phyloP scores from a whole-genome alignment of 78 protist species.

The Polysphondylium violaceum region DNA sequence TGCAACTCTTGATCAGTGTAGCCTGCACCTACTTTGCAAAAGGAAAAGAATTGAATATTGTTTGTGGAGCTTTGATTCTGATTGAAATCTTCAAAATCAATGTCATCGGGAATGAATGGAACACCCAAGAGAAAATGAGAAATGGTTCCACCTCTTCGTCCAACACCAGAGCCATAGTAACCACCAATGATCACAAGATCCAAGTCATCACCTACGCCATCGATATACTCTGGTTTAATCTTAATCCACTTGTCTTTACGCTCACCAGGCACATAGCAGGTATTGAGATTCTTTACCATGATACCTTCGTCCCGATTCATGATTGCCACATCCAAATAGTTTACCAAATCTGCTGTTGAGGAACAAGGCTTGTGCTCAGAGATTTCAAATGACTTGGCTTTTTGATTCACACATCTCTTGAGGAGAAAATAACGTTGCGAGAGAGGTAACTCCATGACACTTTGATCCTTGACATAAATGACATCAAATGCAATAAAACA shows the following conservation, averaged over 20 bases:
- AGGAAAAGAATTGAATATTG: slow-evolving; percentile 41
- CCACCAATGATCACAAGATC: slow-evolving; percentile 94
- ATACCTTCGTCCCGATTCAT: slow-evolving; percentile 88
- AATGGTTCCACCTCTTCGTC: slow-evolving; percentile 79
- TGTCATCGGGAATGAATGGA: not conserved
- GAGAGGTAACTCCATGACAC: slow-evolving; percentile 64
- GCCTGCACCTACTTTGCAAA: slow-evolving; percentile 89
- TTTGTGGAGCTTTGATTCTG: no score
- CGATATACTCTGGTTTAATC: slow-evolving; percentile 93
- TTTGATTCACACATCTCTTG: slow-evolving; percentile 40
- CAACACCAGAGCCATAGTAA: slow-evolving; percentile 87
- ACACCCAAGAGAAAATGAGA: slow-evolving; percentile 92
- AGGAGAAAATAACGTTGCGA: slow-evolving; percentile 39
- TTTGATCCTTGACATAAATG: slow-evolving; percentile 80
- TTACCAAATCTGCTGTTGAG: slow-evolving; percentile 39
- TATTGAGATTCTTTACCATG: slow-evolving; percentile 78
- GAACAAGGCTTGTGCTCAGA: slow-evolving; percentile 17
- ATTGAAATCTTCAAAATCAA: not conserved
- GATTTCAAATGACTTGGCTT: slow-evolving; percentile 67
- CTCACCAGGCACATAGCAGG: slow-evolving; percentile 82
- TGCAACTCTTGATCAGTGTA: slow-evolving; percentile 83
- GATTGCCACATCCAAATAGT: slow-evolving; percentile 67
- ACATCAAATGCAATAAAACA: slow-evolving; percentile 89
- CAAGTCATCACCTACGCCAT: slow-evolving; percentile 85
- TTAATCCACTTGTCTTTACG: slow-evolving; percentile 90